Evolutionary conservation across 2,329 filamentous ascomycete species (phyloP), one percentile per base, ranked within the genome.

Genomic region (Penicillium sp.): DNA sequence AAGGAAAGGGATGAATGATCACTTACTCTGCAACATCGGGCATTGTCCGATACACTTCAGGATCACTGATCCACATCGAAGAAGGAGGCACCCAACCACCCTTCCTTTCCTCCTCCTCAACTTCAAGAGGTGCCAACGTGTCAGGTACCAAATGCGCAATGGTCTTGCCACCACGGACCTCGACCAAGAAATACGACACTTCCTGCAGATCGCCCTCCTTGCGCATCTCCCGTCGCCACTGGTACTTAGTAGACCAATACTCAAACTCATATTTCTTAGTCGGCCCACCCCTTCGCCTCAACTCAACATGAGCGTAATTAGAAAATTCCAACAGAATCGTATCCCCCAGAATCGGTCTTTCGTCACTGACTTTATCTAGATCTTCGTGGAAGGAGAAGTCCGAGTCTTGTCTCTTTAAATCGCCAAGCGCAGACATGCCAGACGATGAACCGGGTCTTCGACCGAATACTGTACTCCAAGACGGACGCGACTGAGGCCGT

Each of bases 241-340:
- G 79, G 73, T 97, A 97, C 50, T 80, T 82, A 63, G 88, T 83
- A 24, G 90, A 91, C 94, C 94, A 97, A 80, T 96, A 96, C 68
- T 93, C 88, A 66, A 96, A 97, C 51, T 92, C 89, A 72, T 97
- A 97, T 57, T 85, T 83, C 75, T 92, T 93, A 58, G 81, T 81
- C 42, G 81, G 78, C 62, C 84, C 86, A 47, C 88, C 88, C 22
- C 84, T 81, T 40, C 90, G 85, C 62, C 83, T 86, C 47, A 99
- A 77, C 60, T 96, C 89, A 39, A 97, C 86, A 64, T 94, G 91
- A 2, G 93, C 93, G 71, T 99, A 99, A 77, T 97, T 99, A 61
- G 91, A 95, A 71, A 97, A 99, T 71, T 97, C 93, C 32, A 99
- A 83, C 74, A 92, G 90, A 71, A 93, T 89, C 34, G 83, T 88